Evolutionary conservation across 768 basidiomycete species (phyloP), one percentile per base, ranked within the genome.

Genomic region (Hericium alpestre): DNA sequence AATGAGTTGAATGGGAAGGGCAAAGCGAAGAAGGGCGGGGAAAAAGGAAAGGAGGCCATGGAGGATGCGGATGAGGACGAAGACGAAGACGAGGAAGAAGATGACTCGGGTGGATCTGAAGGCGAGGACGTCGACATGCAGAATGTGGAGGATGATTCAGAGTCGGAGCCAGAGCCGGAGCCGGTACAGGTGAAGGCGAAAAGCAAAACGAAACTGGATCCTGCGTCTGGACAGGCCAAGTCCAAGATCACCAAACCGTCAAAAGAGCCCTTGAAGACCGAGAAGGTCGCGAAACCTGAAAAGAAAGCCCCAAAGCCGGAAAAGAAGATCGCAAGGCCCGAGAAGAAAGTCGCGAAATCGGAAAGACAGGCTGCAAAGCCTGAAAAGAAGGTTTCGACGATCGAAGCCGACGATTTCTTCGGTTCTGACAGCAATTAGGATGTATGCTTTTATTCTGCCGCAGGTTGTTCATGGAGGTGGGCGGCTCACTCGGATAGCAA

Each of bases 1-100:
- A 53, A 53, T 2, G 18, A 8, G 6, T 12, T 20, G n/a, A 41
- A 37, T 2, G 38, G 13, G 11, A 60, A 25, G 27, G 37, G 16
- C 20, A 20, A 18, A 25, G 32, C 20, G 40, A 49, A 32, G 38
- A 56, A 39, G 20, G 46, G 32, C 51, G 43, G 52, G n/a, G 11
- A 4, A 12, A 55, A 49, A 32, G 25, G 47, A 6, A 48, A 39
- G 22, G 38, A 56, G 20, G 58, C 55, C 0, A 22, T 65, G 15
- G 59, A 64, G 9, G 69, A 58, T 23, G 65, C 60, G 15, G 66
- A 64, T 25, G 63, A 63, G 16, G 57, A 58, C 13, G 64, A 59
- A 41, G 57, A 55, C 6, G 51, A 38, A 5, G 53, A 39, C 4
- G 41, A 10, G 22, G 52, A 39, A 32, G 60, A 56, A n/a, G 13